phyloP scores from a whole-genome alignment of 1,284 basidiomycete species.

The Ustilago esculenta region DNA sequence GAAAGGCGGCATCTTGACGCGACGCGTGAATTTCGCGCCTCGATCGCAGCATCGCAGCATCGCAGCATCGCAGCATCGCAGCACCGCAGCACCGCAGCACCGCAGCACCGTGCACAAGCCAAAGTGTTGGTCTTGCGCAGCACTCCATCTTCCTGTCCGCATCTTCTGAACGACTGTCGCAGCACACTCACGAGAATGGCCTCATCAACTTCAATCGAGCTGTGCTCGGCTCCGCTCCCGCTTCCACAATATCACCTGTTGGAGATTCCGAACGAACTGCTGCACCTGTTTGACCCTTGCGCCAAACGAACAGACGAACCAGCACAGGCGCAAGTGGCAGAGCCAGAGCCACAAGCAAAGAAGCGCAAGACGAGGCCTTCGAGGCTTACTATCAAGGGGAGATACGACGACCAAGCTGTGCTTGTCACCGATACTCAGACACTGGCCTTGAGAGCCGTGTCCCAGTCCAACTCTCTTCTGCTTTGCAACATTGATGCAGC shows the following conservation, averaged over 20 bases:
- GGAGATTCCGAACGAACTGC: slow-evolving; percentile 51
- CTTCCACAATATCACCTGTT: slow-evolving; percentile 44
- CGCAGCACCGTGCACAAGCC: no score
- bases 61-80: no score
- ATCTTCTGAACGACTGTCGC: background rate
- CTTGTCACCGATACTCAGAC: slow-evolving; percentile 55
- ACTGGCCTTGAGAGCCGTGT: slow-evolving; percentile 57
- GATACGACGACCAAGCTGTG: slow-evolving; percentile 60
- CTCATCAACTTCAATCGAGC: slow-evolving; percentile 26
- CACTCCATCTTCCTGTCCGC: background rate
- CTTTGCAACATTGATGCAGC: slow-evolving; percentile 46
- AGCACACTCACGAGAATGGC: background rate
- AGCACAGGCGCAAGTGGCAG: no score
- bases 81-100: no score
- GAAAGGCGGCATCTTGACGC: slow-evolving; percentile 25
- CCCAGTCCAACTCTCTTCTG: slow-evolving; percentile 61
- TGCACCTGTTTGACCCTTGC: slow-evolving; percentile 33
- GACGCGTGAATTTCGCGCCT: slow-evolving; percentile 26
- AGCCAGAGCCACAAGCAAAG: slow-evolving; percentile 23
- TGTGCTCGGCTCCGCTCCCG: slow-evolving; percentile 27
- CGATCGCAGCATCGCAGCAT: no score
- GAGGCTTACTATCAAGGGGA: slow-evolving; percentile 59
- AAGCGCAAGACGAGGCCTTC: slow-evolving; percentile 17
- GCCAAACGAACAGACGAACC: slow-evolving; percentile 10
- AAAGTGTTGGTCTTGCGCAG: slow-evolving; percentile 31